phyloP scores from a whole-genome alignment of 495 filamentous ascomycete genomes.

The Penicillium subrubescens region DNA sequence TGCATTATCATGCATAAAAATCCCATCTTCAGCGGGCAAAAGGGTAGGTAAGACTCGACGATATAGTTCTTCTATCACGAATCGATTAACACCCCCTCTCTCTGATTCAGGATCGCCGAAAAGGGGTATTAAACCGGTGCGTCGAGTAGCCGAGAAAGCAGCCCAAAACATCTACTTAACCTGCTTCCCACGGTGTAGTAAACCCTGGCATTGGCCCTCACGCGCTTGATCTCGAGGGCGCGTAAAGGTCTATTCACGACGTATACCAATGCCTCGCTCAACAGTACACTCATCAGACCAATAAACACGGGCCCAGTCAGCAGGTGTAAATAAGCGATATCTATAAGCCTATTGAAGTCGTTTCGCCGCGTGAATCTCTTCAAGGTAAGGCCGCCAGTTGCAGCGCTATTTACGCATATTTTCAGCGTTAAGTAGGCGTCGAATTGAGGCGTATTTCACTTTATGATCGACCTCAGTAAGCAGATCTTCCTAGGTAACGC shows the following conservation, averaged over 20 bases:
- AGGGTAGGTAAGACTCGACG: constrained; percentile 3
- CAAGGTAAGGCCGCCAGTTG: no score
- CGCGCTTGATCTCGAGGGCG: background rate
- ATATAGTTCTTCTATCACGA: constrained; percentile 4
- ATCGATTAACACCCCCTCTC: background rate
- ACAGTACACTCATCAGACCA: background rate
- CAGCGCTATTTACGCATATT: no score
- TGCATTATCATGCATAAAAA: constrained; percentile 14
- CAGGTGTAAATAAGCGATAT: no score
- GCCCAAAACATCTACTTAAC: constrained; percentile 13
- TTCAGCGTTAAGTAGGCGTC: no score
- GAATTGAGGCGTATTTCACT: no score
- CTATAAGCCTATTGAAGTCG: no score
- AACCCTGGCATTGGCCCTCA: background rate
- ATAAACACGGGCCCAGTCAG: background rate
- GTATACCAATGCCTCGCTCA: background rate
- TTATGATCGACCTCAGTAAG: no score
- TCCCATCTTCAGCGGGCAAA: background rate
- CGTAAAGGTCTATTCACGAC: constrained; percentile 2
- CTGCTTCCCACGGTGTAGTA: background rate
- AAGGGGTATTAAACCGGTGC: constrained; percentile 5
- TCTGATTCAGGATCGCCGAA: background rate
- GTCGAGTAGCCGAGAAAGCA: constrained; percentile 1
- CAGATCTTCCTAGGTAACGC: no score
- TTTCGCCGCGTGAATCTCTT: no score